These are phyloP conservation scores for Fusarium virguliforme DNA, from an alignment of 2,329 filamentous ascomycete species.

Conservation along the genomic window DNA sequence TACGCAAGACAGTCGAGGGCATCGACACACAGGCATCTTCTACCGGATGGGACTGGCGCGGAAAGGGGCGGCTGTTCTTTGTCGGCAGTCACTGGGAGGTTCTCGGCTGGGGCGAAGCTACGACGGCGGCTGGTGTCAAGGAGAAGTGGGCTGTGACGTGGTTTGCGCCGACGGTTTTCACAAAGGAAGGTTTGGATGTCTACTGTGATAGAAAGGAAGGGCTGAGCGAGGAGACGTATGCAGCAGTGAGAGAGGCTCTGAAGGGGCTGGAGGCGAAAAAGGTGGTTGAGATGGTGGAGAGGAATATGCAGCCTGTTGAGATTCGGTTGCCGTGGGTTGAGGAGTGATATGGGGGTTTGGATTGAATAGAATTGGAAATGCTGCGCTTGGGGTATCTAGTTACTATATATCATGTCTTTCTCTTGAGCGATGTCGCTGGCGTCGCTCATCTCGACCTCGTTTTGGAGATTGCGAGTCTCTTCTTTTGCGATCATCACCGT, in stretches of 20 bases:
- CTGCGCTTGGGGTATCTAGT: slow-evolving; percentile 36
- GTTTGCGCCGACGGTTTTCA: slow-evolving; percentile 88
- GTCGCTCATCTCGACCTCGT: slow-evolving; percentile 25
- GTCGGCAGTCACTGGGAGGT: slow-evolving; percentile 86
- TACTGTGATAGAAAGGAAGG: slow-evolving; percentile 78
- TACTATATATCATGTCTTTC: slow-evolving; percentile 24
- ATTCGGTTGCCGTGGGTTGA: slow-evolving; percentile 68
- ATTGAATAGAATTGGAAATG: background rate
- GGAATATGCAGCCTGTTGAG: slow-evolving; percentile 67
- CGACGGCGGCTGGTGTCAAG: slow-evolving; percentile 56
- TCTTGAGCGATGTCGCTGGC: slow-evolving; percentile 24
- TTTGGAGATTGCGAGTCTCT: slow-evolving; percentile 40
- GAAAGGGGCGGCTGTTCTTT: slow-evolving; percentile 81
- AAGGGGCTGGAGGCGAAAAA: slow-evolving; percentile 65
- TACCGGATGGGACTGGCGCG: slow-evolving; percentile 81
- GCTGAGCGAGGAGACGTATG: slow-evolving; percentile 70
- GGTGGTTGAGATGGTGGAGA: slow-evolving; percentile 67
- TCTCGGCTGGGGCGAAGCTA: slow-evolving; percentile 78
- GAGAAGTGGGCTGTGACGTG: slow-evolving; percentile 86
- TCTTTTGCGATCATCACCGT: slow-evolving; percentile 31
- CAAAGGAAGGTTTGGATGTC: slow-evolving; percentile 84
- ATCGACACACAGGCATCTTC: slow-evolving; percentile 68
- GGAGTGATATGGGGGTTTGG: slow-evolving; percentile 20
- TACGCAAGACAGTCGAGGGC: slow-evolving; percentile 75
- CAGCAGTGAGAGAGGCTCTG: slow-evolving; percentile 70